These are phyloP conservation scores for Ophiocytium majus DNA, from an alignment of 352 stramenopile genomes.

Conservation along the genomic window DNA sequence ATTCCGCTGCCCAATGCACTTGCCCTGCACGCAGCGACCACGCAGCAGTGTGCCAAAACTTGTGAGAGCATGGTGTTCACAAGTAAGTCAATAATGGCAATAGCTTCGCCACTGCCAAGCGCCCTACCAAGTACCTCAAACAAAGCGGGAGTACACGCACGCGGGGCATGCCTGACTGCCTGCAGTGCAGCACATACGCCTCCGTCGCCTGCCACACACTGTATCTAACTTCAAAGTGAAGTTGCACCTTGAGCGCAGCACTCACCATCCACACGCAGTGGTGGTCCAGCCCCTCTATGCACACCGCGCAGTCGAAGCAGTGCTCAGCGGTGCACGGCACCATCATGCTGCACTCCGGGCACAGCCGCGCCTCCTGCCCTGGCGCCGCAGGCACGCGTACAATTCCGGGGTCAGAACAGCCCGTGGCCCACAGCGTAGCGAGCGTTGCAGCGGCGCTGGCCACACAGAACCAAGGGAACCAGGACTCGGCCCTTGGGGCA, in stretches of 20 bases:
- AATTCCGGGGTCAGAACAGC: constrained; percentile 28
- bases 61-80: neutral
- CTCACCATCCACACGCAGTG: constrained; percentile 79
- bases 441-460: constrained; percentile 1
- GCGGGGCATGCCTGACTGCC: too few species aligned
- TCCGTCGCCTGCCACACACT: neutral
- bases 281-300: constrained; percentile 69
- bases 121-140: neutral
- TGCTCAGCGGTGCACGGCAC: constrained; percentile 26
- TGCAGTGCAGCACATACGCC: neutral
- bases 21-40: constrained; percentile 17
- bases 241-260: neutral
- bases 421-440: neutral
- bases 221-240: neutral
- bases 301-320: constrained; percentile 54
- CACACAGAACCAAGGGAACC: neutral
- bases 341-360: constrained; percentile 20
- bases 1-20: constrained; percentile 1
- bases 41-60: too few species aligned
- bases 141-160: too few species aligned
- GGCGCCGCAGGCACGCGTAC: neutral
- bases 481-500: neutral
- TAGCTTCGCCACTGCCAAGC: neutral
- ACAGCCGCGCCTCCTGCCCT: neutral
- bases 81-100: neutral